phyloP scores from a whole-genome alignment of 1,284 basidiomycete species.

The Hymenochaete sp. region DNA sequence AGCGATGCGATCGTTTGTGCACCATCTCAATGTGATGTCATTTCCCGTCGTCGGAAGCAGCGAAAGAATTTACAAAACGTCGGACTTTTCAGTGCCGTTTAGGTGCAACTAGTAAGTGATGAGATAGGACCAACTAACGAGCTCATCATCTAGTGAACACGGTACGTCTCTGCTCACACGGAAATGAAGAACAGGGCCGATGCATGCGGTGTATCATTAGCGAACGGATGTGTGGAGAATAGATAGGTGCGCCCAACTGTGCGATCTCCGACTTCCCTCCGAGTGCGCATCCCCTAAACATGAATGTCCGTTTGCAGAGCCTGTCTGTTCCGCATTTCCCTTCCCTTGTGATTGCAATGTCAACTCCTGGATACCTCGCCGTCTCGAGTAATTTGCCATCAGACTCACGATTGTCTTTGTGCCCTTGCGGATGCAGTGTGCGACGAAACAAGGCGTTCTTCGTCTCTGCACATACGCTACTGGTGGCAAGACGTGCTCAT shows the following conservation, averaged over 20 bases:
- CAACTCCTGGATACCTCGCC: slow-evolving; percentile 93
- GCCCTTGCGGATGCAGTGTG: slow-evolving; percentile 89
- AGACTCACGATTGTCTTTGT: slow-evolving; percentile 93
- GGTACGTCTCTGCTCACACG: slow-evolving; percentile 94
- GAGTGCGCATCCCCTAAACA: slow-evolving; percentile 87
- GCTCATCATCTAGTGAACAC: slow-evolving; percentile 87
- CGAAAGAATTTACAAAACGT: slow-evolving; percentile 94
- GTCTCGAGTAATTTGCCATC: slow-evolving; percentile 80
- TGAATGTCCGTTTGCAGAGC: slow-evolving; percentile 96
- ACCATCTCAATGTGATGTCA: slow-evolving; percentile 89
- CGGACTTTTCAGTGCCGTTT: slow-evolving; percentile 89
- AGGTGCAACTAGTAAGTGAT: slow-evolving; percentile 88
- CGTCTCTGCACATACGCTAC: slow-evolving; percentile 87
- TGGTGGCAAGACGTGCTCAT: slow-evolving; percentile 77
- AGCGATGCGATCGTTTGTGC: slow-evolving; percentile 92
- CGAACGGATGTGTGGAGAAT: slow-evolving; percentile 95
- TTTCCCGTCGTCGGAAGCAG: slow-evolving; percentile 95
- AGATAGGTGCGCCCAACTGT: slow-evolving; percentile 91
- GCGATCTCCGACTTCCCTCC: slow-evolving; percentile 98
- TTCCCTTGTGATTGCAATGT: slow-evolving; percentile 98
- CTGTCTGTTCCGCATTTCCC: slow-evolving; percentile 97
- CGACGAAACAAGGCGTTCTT: slow-evolving; percentile 87
- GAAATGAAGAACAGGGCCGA: slow-evolving; percentile 87
- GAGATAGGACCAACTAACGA: slow-evolving; percentile 95
- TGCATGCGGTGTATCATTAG: slow-evolving; percentile 88